Conservation (phyloP, 257 asterid genomes). For the Gardenia jasminoides region DNA sequence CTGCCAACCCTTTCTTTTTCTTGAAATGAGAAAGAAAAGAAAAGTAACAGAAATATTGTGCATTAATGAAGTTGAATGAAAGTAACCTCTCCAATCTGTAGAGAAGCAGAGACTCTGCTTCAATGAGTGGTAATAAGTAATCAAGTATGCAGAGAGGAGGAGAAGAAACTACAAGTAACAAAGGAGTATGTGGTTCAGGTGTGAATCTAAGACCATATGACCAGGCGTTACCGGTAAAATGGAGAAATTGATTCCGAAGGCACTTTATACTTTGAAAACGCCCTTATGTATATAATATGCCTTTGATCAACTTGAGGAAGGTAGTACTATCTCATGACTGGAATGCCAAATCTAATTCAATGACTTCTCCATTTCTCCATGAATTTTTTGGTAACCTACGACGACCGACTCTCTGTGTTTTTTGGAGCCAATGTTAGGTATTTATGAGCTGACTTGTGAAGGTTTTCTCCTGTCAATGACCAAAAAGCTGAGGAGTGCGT, state of each 20-base stretch:
- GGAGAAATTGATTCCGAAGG: conserved; percentile 2
- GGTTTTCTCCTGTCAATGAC: background rate
- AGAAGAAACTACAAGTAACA: background rate
- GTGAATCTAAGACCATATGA: background rate
- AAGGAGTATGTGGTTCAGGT: background rate
- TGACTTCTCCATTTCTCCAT: conserved; percentile 3
- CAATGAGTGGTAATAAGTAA: background rate
- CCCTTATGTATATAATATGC: background rate
- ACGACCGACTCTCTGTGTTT: background rate
- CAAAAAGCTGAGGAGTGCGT: background rate
- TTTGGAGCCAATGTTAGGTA: background rate
- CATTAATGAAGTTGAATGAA: background rate
- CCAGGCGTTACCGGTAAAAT: background rate
- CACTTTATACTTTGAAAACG: background rate
- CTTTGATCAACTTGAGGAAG: background rate
- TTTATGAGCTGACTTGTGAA: background rate
- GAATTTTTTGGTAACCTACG: background rate
- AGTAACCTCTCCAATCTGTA: background rate
- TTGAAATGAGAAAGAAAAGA: background rate
- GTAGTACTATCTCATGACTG: background rate
- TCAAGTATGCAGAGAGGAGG: background rate
- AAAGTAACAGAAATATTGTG: background rate
- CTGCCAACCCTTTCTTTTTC: background rate
- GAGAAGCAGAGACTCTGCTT: background rate
- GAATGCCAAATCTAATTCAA: background rate